A percentile compares a stretch with the other conserved stretches of the same genome.
Conservation (phyloP, 2,329 filamentous ascomycete genomes). For the Fusarium sp. region DNA sequence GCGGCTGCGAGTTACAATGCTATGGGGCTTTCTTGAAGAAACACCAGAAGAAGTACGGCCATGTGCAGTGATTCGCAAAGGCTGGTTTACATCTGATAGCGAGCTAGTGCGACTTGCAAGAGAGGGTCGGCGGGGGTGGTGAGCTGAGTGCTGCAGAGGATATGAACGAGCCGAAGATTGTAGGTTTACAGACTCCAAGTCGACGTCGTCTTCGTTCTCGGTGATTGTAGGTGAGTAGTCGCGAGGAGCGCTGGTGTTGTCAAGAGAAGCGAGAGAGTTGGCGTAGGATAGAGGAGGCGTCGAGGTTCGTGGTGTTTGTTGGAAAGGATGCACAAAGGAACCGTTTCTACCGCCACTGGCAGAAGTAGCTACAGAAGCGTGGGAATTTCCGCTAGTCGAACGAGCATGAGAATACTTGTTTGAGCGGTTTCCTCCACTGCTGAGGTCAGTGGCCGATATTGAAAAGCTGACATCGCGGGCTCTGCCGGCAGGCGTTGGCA, state of each 20-base stretch:
- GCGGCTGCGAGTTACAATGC: constrained; percentile 53
- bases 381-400: constrained; percentile 68
- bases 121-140: constrained; percentile 47
- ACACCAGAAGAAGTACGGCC: constrained; percentile 44
- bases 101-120: constrained; percentile 50
- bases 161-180: constrained; percentile 36
- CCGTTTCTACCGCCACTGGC: constrained; percentile 63
- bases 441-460: constrained; percentile 52
- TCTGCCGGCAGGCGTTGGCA: constrained; percentile 34
- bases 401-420: constrained; percentile 66
- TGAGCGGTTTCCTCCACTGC: constrained; percentile 44
- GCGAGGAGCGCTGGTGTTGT: constrained; percentile 54
- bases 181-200: constrained; percentile 43
- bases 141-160: constrained; percentile 25
- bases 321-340: constrained; percentile 72
- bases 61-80: constrained; percentile 43
- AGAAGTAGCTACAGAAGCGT: constrained; percentile 66
- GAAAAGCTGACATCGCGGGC: constrained; percentile 61
- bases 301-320: constrained; percentile 70
- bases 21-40: constrained; percentile 55
- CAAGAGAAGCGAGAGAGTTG: constrained; percentile 65
- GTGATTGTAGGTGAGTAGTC: constrained; percentile 68
- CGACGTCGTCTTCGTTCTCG: constrained; percentile 61
- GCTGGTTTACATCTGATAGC: constrained; percentile 49
- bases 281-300: constrained; percentile 70